phyloP scores from a whole-genome alignment of 2,329 filamentous ascomycete genomes.

The Fusarium transvaalense region DNA sequence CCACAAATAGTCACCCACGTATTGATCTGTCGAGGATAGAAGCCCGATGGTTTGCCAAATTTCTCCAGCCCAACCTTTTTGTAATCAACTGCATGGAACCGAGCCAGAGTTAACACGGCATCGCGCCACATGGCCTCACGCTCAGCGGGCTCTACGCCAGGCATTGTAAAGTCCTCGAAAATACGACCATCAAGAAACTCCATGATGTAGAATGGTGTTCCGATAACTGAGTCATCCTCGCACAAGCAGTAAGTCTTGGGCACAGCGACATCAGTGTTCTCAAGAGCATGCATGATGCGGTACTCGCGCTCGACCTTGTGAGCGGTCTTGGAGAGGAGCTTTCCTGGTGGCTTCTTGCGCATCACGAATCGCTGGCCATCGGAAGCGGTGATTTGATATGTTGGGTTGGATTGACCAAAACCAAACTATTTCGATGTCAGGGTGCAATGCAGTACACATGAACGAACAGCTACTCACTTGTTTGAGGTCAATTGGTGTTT shows the following conservation, averaged over 20 bases:
- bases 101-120: slow-evolving; percentile 84
- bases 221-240: slow-evolving; percentile 82
- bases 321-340: slow-evolving; percentile 90
- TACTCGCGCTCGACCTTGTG: slow-evolving; percentile 98
- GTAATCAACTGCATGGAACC: slow-evolving; percentile 82
- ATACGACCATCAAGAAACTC: slow-evolving; percentile 93
- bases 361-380: slow-evolving; percentile 82
- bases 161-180: slow-evolving; percentile 88
- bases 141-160: slow-evolving; percentile 75
- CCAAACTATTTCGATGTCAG: slow-evolving; percentile 75
- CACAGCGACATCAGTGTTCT: slow-evolving; percentile 83
- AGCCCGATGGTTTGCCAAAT: slow-evolving; percentile 81
- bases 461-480: slow-evolving; percentile 69
- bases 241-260: slow-evolving; percentile 87
- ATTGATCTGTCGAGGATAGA: slow-evolving; percentile 86
- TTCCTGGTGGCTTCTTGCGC: slow-evolving; percentile 97
- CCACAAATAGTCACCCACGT: slow-evolving; percentile 85
- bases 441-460: slow-evolving; percentile 6
- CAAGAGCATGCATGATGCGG: slow-evolving; percentile 86
- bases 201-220: slow-evolving; percentile 98
- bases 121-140: slow-evolving; percentile 86
- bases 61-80: slow-evolving; percentile 73
- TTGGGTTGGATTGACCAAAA: slow-evolving; percentile 97
- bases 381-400: slow-evolving; percentile 86
- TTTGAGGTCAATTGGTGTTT: slow-evolving; percentile 86